Base-by-base conservation (phyloP, 2,329 filamentous ascomycete species). In the Aureobasidium leucospermi region DNA sequence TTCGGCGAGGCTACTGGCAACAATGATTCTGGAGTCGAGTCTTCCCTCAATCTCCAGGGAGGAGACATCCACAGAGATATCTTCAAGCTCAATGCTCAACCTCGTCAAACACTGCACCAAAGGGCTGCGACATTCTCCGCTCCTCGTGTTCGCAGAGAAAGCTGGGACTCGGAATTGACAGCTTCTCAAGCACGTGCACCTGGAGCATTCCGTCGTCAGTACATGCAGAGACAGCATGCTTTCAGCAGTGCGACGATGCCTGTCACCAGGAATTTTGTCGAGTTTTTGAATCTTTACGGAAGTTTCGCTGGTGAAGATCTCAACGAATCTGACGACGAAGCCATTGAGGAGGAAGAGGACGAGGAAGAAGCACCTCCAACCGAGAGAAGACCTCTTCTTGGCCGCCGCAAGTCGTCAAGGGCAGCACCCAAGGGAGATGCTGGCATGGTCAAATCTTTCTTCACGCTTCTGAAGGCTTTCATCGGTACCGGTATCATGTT, bases 401-500 rank as follows among this genome's bases (percentile, higher is more conserved):
- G 76, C 6, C 76, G 80, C 32, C 77, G 81, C 13, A 80, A 76
- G 67, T 83, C 76, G 65, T 79, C 82, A 1, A 74, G 79, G 23
- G 67, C 65, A 28, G 66, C 65, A 52, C 76, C 71, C 62, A 75
- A 81, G 38, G 86, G 85, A 19, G 85, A 88, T 66, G 86, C 88
- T 1, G 81, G 81, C 56, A 86, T 82, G n/a, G 74, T 81, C 41
- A 88, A 89, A 74, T 86, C 88, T 0, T 91, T 91, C 73, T 90
- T 90, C 70, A 91, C 87, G 0, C 76, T 90, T 9, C 76, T 91
- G 55, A 91, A 91, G 71, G 87, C 88, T 1, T 91, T 91, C 66
- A 82, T 91, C 57, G 88, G 88, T 49, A 91, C 88, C 0, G 88
- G 88, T 62, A 90, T 91, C 70, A 89, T 91, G 84, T 91, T 91